Evolutionary conservation across 148 eudicot species (phyloP).

Genomic region (Dianthus caryophyllus): DNA sequence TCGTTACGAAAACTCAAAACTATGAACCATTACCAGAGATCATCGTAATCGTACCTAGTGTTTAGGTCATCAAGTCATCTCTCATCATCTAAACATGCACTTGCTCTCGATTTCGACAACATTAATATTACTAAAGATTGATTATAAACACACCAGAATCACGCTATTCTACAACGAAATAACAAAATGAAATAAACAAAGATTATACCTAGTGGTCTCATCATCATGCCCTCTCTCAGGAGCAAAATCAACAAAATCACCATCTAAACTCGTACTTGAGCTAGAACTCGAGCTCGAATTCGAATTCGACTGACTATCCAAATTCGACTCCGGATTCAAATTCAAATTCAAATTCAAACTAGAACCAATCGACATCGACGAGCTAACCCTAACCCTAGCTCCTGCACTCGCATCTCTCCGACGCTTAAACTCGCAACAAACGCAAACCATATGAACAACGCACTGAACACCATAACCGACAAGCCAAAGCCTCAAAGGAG

Average conservation of each 20-base stretch:
- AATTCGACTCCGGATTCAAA: constrained; percentile 15
- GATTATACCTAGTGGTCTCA: constrained; percentile 57
- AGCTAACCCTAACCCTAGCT: constrained; percentile 13
- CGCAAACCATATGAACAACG: constrained; percentile 15
- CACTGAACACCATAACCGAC: constrained; percentile 19
- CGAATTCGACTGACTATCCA: constrained; percentile 8
- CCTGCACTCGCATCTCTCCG: constrained; percentile 28
- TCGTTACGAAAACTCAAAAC: neutral
- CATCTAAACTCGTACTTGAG: constrained; percentile 53
- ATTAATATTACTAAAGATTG: no score
- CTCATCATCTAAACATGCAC: no score
- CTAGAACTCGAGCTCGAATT: constrained; percentile 29
- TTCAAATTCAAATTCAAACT: constrained; percentile 1
- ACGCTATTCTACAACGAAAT: neutral
- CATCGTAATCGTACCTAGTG: no score
- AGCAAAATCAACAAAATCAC: constrained; percentile 34
- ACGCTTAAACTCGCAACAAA: constrained; percentile 20
- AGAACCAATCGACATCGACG: neutral
- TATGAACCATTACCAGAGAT: no score
- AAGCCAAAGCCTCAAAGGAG: constrained; percentile 13
- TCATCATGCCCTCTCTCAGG: constrained; percentile 42
- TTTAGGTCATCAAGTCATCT: no score
- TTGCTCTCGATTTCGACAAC: no score
- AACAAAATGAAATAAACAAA: neutral
- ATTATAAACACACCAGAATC: neutral